phyloP scores from a whole-genome alignment of 2,329 filamentous ascomycete species.

The Colletotrichum cuscutae region DNA sequence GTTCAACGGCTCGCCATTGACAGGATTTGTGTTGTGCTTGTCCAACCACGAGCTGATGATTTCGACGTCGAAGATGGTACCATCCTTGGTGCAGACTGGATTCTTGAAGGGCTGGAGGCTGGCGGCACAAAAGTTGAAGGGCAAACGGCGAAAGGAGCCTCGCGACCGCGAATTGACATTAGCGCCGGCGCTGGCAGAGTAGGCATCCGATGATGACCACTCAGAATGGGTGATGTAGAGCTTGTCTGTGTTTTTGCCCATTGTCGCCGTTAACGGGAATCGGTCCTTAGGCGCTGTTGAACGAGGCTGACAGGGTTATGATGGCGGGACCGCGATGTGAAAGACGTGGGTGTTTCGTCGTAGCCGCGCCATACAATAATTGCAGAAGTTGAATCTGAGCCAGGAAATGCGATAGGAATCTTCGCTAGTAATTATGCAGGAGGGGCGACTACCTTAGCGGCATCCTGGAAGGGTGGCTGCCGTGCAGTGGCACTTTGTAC shows the following conservation, averaged over 20 bases:
- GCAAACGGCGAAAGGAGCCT: slow-evolving; percentile 84
- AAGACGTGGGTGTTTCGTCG: not conserved
- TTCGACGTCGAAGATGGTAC: slow-evolving; percentile 94
- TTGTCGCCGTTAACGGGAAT: slow-evolving; percentile 36
- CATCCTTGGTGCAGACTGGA: slow-evolving; percentile 88
- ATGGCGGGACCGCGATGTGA: not conserved
- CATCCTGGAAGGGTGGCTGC: not conserved
- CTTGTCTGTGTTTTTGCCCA: slow-evolving; percentile 62
- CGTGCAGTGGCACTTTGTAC: not conserved
- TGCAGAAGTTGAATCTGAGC: not conserved
- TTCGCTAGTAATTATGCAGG: not conserved
- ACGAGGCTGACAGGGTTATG: slow-evolving; percentile 5
- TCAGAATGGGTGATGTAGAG: slow-evolving; percentile 91
- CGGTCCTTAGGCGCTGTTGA: not conserved
- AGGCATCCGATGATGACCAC: slow-evolving; percentile 93
- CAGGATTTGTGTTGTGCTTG: slow-evolving; percentile 92
- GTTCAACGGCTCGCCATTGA: slow-evolving; percentile 82
- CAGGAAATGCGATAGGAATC: not conserved
- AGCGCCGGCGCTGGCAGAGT: slow-evolving; percentile 81
- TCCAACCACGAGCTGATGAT: slow-evolving; percentile 95
- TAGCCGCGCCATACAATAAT: not conserved
- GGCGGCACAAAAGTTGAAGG: slow-evolving; percentile 98
- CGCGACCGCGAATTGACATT: slow-evolving; percentile 67
- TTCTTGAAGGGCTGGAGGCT: slow-evolving; percentile 95
- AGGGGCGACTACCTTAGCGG: not conserved